These are phyloP conservation scores for Fraxinus paxiana DNA, from an alignment of 305 asterid genomes.

Conservation along the genomic window DNA sequence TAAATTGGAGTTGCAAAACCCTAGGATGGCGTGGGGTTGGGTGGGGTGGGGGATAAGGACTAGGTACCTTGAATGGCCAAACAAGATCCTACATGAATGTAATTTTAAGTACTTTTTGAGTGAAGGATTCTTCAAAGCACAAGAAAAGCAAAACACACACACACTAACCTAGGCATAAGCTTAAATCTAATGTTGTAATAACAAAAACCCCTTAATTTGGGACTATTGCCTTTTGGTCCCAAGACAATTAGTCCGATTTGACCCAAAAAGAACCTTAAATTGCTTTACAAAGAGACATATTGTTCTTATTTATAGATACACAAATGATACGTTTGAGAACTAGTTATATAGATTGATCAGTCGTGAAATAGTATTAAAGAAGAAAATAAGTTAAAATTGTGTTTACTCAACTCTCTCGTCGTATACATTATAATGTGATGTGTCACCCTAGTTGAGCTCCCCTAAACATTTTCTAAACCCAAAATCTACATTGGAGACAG, in stretches of 20 bases:
- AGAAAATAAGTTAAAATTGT: background rate
- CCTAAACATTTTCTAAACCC: slow-evolving; percentile 30
- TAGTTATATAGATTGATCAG: background rate
- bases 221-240: slow-evolving; percentile 48
- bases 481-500: slow-evolving; percentile 36
- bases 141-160: background rate
- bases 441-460: background rate
- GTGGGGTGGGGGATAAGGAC: slow-evolving; percentile 24
- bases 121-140: slow-evolving; percentile 23
- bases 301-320: slow-evolving; percentile 39
- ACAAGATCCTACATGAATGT: slow-evolving; percentile 27
- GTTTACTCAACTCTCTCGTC: background rate
- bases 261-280: slow-evolving; percentile 36
- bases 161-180: slow-evolving; percentile 30
- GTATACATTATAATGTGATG: background rate
- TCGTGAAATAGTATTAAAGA: background rate
- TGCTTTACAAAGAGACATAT: slow-evolving; percentile 47
- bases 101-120: slow-evolving; percentile 22
- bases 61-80: slow-evolving; percentile 19
- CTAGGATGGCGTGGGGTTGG: slow-evolving; percentile 25
- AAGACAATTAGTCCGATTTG: slow-evolving; percentile 47
- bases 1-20: slow-evolving; percentile 28
- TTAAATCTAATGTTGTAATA: slow-evolving; percentile 17
- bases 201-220: slow-evolving; percentile 37
- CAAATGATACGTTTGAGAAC: background rate